phyloP scores from a whole-genome alignment of 2,329 filamentous ascomycete genomes.

The Pseudocercospora cruenta region DNA sequence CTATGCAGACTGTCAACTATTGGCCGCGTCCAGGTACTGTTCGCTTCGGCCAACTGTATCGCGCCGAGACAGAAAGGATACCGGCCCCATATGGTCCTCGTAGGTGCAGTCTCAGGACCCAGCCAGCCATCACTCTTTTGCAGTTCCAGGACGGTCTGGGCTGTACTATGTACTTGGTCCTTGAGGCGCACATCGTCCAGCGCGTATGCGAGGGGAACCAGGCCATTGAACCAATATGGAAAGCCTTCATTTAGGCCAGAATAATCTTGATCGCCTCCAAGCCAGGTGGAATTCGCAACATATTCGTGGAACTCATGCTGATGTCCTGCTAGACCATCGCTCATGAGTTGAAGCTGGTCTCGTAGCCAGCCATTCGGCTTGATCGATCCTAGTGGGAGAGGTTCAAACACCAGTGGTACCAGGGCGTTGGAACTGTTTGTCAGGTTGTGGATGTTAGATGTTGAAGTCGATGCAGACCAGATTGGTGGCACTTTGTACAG shows the following conservation, averaged over 20 bases:
- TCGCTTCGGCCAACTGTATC: constrained; percentile 55
- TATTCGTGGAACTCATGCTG: constrained; percentile 60
- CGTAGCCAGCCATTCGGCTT: constrained; percentile 57
- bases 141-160: constrained; percentile 53
- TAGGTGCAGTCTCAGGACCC: constrained; percentile 53
- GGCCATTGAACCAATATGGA: constrained; percentile 63
- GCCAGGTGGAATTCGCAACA: constrained; percentile 56
- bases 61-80: constrained; percentile 57
- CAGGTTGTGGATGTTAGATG: neutral
- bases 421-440: constrained; percentile 4
- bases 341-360: constrained; percentile 54
- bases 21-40: constrained; percentile 46
- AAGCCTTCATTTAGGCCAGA: constrained; percentile 58
- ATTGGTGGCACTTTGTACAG: constrained; percentile 1
- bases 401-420: constrained; percentile 36
- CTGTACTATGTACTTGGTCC: constrained; percentile 50
- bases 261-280: constrained; percentile 58
- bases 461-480: neutral
- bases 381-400: constrained; percentile 55
- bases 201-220: constrained; percentile 60
- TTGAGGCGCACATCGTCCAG: constrained; percentile 56
- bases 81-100: constrained; percentile 58
- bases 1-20: constrained; percentile 56
- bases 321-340: constrained; percentile 58
- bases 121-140: constrained; percentile 62